Evolutionary conservation across 352 stramenopile species (phyloP), one percentile per base, ranked within the genome.

Genomic region (Pythium diclinum): DNA sequence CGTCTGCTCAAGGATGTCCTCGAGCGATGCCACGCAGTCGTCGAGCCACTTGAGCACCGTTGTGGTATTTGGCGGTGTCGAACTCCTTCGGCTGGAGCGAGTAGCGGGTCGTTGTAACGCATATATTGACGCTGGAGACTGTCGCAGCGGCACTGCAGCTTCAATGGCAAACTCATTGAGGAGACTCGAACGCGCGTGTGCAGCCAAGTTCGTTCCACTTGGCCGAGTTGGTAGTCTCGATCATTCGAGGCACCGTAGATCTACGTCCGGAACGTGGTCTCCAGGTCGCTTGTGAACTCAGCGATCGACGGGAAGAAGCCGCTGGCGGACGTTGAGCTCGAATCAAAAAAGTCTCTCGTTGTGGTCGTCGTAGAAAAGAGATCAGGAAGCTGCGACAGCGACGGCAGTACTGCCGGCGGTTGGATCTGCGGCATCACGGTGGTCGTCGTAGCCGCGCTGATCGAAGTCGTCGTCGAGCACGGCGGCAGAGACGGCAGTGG

Each of bases 171-270:
- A 33, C 53, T 68, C 16, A 61, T 71, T 17, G 63, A 78, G 28
- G 66, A 75, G 6, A 65, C 67, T 21, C 59, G 69, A 30, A 67
- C 63, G 0, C 73, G 79, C 2, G 81, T 92, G 30, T 94, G 85
- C 38, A 91, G 19, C 71, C 80, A 0, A 92, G 82, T 42, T 74
- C 92, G 16, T 94, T 91, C 48, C 83, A 92, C 46, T 68, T 94
- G 19, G 81, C 83, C 2, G 72, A 28, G 25, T 28, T 28, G 25
- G 25, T 28, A 28, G 4, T 28, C 25, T 28, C 25, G 25, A 28
- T 28, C 25, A 28, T 28, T 28, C 25, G 25, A 28, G 25, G 25
- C 25, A 28, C 25, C 0, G 9, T n/a, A 52, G 58, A 17, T 9
- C 76, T 67, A 87, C 62, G 67, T 72, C 65, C 79, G 75, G 47